phyloP scores from a whole-genome alignment of 768 basidiomycete genomes.

The Basidioascus undulatus region DNA sequence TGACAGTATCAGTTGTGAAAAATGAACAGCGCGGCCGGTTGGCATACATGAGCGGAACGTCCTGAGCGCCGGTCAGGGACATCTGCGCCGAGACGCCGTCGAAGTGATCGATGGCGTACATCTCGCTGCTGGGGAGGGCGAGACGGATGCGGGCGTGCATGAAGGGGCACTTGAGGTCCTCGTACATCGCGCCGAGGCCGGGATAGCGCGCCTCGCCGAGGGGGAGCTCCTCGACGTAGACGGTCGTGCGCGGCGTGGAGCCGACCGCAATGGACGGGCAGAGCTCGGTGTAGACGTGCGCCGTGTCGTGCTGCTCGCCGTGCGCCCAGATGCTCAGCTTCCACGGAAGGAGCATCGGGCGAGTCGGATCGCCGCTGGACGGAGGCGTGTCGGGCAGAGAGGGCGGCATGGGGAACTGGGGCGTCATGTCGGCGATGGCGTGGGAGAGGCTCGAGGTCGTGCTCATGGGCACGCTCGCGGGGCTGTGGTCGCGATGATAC shows the following conservation, averaged over 20 bases:
- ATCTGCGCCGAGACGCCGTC: conserved; percentile 2
- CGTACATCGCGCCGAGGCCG: conserved; percentile 8
- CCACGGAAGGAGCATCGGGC: neutral
- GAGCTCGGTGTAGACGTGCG: neutral
- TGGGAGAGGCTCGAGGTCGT: neutral
- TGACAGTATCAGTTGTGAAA: too few species aligned
- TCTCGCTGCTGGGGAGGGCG: conserved; percentile 5
- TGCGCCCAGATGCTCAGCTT: neutral
- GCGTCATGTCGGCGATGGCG: neutral
- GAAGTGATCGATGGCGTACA: neutral
- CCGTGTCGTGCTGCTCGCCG: neutral
- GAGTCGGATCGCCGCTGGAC: neutral
- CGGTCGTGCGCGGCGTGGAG: neutral
- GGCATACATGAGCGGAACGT: too few species aligned
- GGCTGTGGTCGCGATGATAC: neutral
- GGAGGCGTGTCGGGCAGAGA: neutral
- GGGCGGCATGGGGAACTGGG: neutral
- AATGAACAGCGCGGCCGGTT: too few species aligned
- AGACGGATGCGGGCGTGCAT: conserved; percentile 10
- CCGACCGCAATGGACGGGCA: neutral
- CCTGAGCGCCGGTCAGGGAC: conserved; percentile 5
- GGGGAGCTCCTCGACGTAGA: conserved; percentile 10
- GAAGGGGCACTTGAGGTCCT: conserved; percentile 12
- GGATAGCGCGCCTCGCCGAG: conserved; percentile 4
- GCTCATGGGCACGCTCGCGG: too few species aligned